These are phyloP conservation scores for Paraphoma sp. DNA, from an alignment of 2,329 filamentous ascomycete genomes.

Conservation along the genomic window DNA sequence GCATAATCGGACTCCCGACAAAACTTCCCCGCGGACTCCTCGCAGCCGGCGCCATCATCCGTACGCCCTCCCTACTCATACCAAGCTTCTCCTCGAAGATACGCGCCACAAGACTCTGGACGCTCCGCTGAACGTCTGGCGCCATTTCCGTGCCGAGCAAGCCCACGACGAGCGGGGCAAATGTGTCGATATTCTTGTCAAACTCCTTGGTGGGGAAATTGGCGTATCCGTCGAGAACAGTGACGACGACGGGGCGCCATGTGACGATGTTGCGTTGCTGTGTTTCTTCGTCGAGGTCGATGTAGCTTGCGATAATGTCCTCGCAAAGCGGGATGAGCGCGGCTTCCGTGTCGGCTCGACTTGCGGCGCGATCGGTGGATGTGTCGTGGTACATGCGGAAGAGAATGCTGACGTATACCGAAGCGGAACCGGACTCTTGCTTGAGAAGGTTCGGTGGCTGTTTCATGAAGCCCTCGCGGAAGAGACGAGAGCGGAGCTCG, in stretches of 20 bases:
- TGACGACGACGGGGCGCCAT: conserved; percentile 96
- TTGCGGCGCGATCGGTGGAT: conserved; percentile 79
- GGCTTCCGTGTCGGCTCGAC: conserved; percentile 82
- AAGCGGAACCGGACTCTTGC: conserved; percentile 90
- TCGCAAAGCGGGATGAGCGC: conserved; percentile 93
- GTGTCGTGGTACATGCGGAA: conserved; percentile 97
- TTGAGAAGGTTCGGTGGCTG: conserved; percentile 97
- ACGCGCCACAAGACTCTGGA: conserved; percentile 78
- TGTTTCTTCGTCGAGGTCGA: conserved; percentile 88
- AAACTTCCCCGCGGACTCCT: conserved; percentile 33
- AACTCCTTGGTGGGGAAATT: conserved; percentile 84
- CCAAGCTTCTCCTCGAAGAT: conserved; percentile 69
- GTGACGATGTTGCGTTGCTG: conserved; percentile 97
- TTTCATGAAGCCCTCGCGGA: conserved; percentile 99
- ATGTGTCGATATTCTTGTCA: conserved; percentile 76
- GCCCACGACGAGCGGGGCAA: conserved; percentile 87
- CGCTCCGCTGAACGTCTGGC: conserved; percentile 75
- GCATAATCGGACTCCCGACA: conserved; percentile 22
- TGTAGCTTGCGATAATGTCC: conserved; percentile 89
- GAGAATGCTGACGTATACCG: conserved; percentile 93
- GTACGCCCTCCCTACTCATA: conserved; percentile 26
- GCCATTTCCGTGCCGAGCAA: conserved; percentile 83
- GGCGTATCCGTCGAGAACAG: conserved; percentile 91
- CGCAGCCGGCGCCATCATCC: conserved; percentile 28
- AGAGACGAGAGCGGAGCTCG: conserved; percentile 90